These are phyloP conservation scores for Trichoderma guizhouense DNA, from an alignment of 2,329 filamentous ascomycete genomes.

Conservation along the genomic window DNA sequence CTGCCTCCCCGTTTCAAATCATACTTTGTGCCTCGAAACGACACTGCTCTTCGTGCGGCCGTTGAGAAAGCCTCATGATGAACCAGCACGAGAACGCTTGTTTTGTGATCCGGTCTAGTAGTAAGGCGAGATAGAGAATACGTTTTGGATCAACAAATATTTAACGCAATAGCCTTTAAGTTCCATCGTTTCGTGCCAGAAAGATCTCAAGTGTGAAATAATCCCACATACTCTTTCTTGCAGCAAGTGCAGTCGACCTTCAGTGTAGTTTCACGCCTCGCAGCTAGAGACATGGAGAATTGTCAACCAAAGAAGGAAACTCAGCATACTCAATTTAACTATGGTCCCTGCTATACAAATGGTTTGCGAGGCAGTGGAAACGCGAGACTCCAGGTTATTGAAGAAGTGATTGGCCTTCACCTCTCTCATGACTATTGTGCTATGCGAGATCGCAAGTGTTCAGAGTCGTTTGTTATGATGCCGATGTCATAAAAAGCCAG, in stretches of 20 bases:
- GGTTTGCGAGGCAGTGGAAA: not conserved
- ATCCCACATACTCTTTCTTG: not conserved
- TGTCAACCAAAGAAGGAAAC: not conserved
- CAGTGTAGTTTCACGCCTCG: not conserved
- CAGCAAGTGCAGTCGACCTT: not conserved
- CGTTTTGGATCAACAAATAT: not conserved
- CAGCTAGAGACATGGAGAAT: not conserved
- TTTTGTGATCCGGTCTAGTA: not conserved
- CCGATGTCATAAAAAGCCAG: not conserved
- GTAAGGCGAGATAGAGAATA: not conserved
- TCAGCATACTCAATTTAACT: not conserved
- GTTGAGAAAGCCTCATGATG: not conserved
- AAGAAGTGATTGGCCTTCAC: not conserved
- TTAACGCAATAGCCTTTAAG: not conserved
- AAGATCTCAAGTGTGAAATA: not conserved
- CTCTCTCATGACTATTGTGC: not conserved
- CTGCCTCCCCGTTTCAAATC: constrained; percentile 58
- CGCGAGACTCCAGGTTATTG: not conserved
- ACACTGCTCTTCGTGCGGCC: not conserved
- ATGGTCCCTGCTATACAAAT: not conserved
- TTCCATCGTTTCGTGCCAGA: not conserved
- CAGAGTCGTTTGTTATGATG: not conserved
- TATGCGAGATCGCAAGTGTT: not conserved
- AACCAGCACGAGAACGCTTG: not conserved
- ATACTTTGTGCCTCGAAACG: constrained; percentile 51